These are phyloP conservation scores for Cyclocybe cylindracea DNA, from an alignment of 768 basidiomycete genomes.

Conservation along the genomic window DNA sequence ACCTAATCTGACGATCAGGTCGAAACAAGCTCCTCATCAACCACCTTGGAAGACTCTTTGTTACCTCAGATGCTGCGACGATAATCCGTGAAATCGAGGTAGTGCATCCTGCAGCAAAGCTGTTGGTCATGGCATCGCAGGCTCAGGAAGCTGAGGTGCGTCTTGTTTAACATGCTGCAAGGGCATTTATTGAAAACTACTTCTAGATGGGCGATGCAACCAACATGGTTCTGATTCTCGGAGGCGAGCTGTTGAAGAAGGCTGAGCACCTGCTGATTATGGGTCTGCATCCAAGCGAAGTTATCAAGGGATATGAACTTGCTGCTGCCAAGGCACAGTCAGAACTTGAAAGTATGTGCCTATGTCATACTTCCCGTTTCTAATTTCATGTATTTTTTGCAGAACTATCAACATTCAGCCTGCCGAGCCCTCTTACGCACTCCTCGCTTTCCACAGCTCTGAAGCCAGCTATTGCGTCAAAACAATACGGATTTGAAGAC, in stretches of 20 bases:
- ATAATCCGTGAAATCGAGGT: conserved; percentile 98
- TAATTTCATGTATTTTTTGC: conserved; percentile 1
- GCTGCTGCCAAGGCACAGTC: conserved; percentile 81
- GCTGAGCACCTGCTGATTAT: conserved; percentile 91
- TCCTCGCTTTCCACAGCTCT: conserved; percentile 72
- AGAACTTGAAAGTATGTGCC: conserved; percentile 84
- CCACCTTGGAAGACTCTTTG: conserved; percentile 92
- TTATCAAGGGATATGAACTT: conserved; percentile 94
- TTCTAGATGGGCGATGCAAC: conserved; percentile 95
- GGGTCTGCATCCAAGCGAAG: conserved; percentile 96
- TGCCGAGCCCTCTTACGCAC: conserved; percentile 74
- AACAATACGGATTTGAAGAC: conserved; percentile 95
- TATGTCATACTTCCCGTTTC: too few species aligned
- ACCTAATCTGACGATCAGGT: conserved; percentile 45
- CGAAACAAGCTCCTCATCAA: conserved; percentile 98
- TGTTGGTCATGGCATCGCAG: conserved; percentile 98
- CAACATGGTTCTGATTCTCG: conserved; percentile 92
- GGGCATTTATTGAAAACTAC: not conserved
- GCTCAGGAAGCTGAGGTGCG: conserved; percentile 92
- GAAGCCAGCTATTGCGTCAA: conserved; percentile 91
- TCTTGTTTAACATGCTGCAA: conserved; percentile 4
- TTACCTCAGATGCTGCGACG: conserved; percentile 98
- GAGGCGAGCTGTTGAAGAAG: conserved; percentile 92
- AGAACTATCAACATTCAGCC: conserved; percentile 72
- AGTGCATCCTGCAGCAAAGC: conserved; percentile 96